A percentile compares a stretch with the other conserved stretches of the same genome.
These are phyloP conservation scores for Hordeum vulgare DNA, from an alignment of 176 grass and related monocot genomes.

Conservation along the genomic window MorexV3_pseudomolecules_assembly NC_058520.1:506820234-506820733, in stretches of 20 bases:
- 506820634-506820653: constrained; percentile 14
- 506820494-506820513: constrained; percentile 65
- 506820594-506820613: neutral
- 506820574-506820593: constrained; percentile 36
- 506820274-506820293: constrained; percentile 50
- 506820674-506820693: constrained; percentile 15
- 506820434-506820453: constrained; percentile 64
- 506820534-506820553: constrained; percentile 48
- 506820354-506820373: constrained; percentile 73
- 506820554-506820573: constrained; percentile 25
- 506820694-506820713: neutral
- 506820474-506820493: constrained; percentile 59
- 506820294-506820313: constrained; percentile 46
- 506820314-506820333: constrained; percentile 66
- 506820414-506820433: constrained; percentile 79
- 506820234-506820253: neutral
- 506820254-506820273: constrained; percentile 21
- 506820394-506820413: constrained; percentile 63
- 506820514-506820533: constrained; percentile 82
- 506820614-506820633: neutral
- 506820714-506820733: neutral
- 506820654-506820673: neutral
- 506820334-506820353: constrained; percentile 79
- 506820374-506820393: constrained; percentile 78
- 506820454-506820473: constrained; percentile 65